Percentiles rank a stretch among this genome's conserved stretches.
Conservation (phyloP, 345 rosid species). For the Gossypium australe region DNA sequence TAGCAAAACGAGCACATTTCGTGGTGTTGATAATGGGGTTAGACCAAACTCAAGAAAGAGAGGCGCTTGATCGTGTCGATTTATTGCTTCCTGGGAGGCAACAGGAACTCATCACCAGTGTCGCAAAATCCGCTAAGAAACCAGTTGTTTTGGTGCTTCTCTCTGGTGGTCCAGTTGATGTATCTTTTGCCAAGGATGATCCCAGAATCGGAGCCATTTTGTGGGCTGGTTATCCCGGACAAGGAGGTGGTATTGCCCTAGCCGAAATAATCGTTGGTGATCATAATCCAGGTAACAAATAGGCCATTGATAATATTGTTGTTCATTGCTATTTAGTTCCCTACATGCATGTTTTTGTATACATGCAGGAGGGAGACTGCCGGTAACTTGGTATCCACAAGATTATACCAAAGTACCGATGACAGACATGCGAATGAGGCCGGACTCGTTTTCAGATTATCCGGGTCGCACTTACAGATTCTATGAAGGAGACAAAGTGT, state of each 20-base stretch:
- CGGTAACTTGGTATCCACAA: slow-evolving; percentile 84
- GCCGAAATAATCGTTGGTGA: slow-evolving; percentile 87
- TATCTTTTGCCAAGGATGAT: slow-evolving; percentile 55
- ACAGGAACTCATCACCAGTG: slow-evolving; percentile 48
- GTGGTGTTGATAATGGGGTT: slow-evolving; percentile 85
- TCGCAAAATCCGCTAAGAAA: slow-evolving; percentile 59
- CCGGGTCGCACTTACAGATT: slow-evolving; percentile 96
- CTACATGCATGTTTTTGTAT: not conserved
- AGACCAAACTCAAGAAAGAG: slow-evolving; percentile 72
- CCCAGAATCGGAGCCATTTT: slow-evolving; percentile 60
- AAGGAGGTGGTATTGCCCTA: slow-evolving; percentile 74
- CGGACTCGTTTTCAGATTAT: slow-evolving; percentile 40
- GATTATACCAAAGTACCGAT: slow-evolving; percentile 57
- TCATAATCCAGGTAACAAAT: slow-evolving; percentile 70
- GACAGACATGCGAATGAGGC: slow-evolving; percentile 90
- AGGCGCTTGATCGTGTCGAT: slow-evolving; percentile 61
- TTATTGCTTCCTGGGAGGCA: slow-evolving; percentile 76
- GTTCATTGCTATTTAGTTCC: too few relatives aligned
- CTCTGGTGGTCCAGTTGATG: slow-evolving; percentile 81
- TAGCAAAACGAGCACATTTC: slow-evolving; percentile 51
- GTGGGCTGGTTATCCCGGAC: slow-evolving; percentile 98
- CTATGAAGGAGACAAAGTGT: slow-evolving; percentile 59
- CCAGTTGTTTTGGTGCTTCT: slow-evolving; percentile 68
- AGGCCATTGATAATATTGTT: not conserved
- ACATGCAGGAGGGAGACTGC: slow-evolving; percentile 76